Conservation (phyloP, 83 land plant species). For the Picea abies region DNA sequence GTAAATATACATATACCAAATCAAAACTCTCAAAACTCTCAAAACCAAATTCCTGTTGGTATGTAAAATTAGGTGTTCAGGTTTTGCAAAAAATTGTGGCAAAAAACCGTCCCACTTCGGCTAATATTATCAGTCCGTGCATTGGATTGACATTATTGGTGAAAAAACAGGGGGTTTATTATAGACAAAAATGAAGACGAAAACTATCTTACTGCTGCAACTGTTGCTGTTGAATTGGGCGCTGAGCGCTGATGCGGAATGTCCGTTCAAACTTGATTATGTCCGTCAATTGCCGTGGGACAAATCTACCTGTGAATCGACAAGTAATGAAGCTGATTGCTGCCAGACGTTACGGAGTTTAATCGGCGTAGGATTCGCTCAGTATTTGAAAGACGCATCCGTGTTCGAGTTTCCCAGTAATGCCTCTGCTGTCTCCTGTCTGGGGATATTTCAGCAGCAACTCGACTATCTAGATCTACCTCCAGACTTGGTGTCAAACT, state of each 20-base stretch:
- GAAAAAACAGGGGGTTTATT: no score
- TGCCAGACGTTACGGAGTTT: conserved; percentile 35
- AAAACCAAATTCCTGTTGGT: no score
- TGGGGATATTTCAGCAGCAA: conserved; percentile 28
- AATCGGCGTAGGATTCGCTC: conserved; percentile 40
- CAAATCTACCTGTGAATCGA: conserved; percentile 19
- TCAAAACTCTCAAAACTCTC: no score
- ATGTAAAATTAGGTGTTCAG: no score
- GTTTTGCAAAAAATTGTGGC: no score
- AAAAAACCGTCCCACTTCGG: no score
- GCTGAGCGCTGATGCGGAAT: neutral
- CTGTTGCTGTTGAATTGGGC: no score
- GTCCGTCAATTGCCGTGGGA: conserved; percentile 43
- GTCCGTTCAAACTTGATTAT: conserved; percentile 42
- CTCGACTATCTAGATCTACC: conserved; percentile 28
- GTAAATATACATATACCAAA: no score
- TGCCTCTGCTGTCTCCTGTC: conserved; percentile 28
- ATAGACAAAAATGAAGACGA: no score
- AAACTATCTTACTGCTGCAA: no score
- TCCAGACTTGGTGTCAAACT: conserved; percentile 25
- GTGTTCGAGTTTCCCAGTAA: conserved; percentile 26
- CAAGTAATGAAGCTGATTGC: conserved; percentile 17
- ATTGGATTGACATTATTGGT: no score
- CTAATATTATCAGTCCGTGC: no score
- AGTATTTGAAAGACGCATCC: conserved; percentile 35